phyloP scores from a whole-genome alignment of 164 flowering plant species.

The Macadamia integrifolia region DNA sequence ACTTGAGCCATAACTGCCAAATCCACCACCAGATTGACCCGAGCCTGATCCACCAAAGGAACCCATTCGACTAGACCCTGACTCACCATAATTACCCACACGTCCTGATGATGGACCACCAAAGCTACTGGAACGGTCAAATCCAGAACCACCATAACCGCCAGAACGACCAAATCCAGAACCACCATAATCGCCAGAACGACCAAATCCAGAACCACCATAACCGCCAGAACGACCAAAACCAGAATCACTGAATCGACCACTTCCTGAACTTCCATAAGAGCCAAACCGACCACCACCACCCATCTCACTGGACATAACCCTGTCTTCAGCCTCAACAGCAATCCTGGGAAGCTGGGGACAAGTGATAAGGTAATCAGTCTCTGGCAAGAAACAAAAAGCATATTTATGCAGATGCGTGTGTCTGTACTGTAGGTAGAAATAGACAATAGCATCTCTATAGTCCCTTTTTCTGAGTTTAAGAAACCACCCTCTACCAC shows the following conservation, averaged over 20 bases:
- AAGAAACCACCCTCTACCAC: too few species aligned
- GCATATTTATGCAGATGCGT: background rate
- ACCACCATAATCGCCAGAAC: too few species aligned
- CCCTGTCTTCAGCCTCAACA: slow-evolving; percentile 35
- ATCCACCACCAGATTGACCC: slow-evolving; percentile 27
- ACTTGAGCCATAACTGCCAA: slow-evolving; percentile 12
- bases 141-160: slow-evolving; percentile 9
- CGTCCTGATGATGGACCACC: slow-evolving; percentile 25
- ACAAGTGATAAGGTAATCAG: background rate
- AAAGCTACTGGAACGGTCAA: slow-evolving; percentile 28
- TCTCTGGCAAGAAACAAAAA: background rate
- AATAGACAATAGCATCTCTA: too few species aligned
- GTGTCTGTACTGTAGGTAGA: too few species aligned
- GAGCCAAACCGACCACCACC: slow-evolving; percentile 34
- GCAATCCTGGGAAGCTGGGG: slow-evolving; percentile 64
- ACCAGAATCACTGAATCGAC: slow-evolving; percentile 21
- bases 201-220: too few species aligned
- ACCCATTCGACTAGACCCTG: slow-evolving; percentile 32
- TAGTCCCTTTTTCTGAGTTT: too few species aligned
- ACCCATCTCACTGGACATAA: slow-evolving; percentile 37
- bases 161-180: too few species aligned
- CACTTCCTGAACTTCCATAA: slow-evolving; percentile 27
- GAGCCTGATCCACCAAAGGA: slow-evolving; percentile 23
- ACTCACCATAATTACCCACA: slow-evolving; percentile 15
- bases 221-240: too few species aligned